Conservation (phyloP, 1,284 basidiomycete genomes). For the Anthracocystis walkeri region DNA sequence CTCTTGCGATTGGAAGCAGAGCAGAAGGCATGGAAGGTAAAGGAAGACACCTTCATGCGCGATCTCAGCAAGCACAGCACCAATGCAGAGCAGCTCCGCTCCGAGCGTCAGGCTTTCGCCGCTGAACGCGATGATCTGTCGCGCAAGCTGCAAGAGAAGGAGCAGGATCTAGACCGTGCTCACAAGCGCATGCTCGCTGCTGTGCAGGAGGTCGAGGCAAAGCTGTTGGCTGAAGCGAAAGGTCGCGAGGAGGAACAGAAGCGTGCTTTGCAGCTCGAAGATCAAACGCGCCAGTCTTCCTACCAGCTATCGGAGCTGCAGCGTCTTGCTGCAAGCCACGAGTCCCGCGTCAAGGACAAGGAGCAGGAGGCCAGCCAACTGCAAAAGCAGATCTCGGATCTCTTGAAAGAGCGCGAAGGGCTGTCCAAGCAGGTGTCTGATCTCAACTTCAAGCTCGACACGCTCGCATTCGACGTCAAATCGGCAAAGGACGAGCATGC, state of each 20-base stretch:
- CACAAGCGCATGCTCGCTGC: slow-evolving; percentile 81
- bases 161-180: slow-evolving; percentile 81
- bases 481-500: slow-evolving; percentile 77
- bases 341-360: slow-evolving; percentile 81
- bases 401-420: slow-evolving; percentile 70
- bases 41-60: slow-evolving; percentile 72
- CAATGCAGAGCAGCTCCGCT: slow-evolving; percentile 48
- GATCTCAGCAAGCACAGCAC: slow-evolving; percentile 54
- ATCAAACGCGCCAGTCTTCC: slow-evolving; percentile 73
- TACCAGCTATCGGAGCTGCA: slow-evolving; percentile 83
- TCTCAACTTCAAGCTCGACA: slow-evolving; percentile 78
- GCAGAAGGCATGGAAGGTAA: slow-evolving; percentile 77
- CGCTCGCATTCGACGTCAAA: slow-evolving; percentile 77
- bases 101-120: slow-evolving; percentile 42
- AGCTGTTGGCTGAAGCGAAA: slow-evolving; percentile 77
- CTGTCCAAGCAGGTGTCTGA: slow-evolving; percentile 74
- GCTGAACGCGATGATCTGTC: slow-evolving; percentile 78
- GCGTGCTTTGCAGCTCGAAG: slow-evolving; percentile 53
- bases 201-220: slow-evolving; percentile 79
- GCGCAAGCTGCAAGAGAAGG: slow-evolving; percentile 78
- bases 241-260: slow-evolving; percentile 69
- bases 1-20: slow-evolving; percentile 82
- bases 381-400: slow-evolving; percentile 75
- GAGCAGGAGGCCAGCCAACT: slow-evolving; percentile 79
- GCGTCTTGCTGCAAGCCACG: slow-evolving; percentile 82